Evolutionary conservation across 352 stramenopile species (phyloP).

Genomic region (Lagenidium sp.): DNA sequence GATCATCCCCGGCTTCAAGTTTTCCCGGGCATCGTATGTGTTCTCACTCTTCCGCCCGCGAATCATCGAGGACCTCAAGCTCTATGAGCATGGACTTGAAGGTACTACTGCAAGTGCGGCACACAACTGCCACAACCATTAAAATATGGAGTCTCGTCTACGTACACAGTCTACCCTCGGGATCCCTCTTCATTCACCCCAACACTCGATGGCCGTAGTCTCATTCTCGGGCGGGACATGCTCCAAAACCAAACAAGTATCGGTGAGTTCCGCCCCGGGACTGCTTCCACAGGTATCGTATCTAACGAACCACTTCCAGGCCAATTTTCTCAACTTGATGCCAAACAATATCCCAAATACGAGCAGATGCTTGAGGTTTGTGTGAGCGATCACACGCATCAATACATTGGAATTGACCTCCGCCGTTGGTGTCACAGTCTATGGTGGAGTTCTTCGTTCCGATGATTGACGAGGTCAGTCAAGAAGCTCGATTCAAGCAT

Average conservation of each 20-base stretch:
- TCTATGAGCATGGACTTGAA: constrained; percentile 67
- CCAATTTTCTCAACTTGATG: constrained; percentile 77
- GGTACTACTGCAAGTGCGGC: too few relatives aligned
- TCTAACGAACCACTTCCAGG: constrained; percentile 15
- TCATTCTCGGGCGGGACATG: constrained; percentile 78
- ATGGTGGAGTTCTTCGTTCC: constrained; percentile 78
- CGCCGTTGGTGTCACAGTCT: constrained; percentile 15
- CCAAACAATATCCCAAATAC: constrained; percentile 75
- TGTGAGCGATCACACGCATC: background rate
- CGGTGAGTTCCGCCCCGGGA: constrained; percentile 13
- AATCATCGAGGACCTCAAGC: constrained; percentile 85
- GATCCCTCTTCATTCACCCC: constrained; percentile 87
- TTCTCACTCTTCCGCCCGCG: constrained; percentile 85
- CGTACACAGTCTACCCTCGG: constrained; percentile 53
- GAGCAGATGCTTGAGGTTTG: constrained; percentile 67
- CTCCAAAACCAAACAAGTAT: constrained; percentile 68
- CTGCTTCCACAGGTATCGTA: background rate
- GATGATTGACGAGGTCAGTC: constrained; percentile 82
- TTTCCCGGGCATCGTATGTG: constrained; percentile 88
- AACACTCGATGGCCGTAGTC: constrained; percentile 55
- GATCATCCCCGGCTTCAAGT: constrained; percentile 87
- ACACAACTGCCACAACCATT: too few relatives aligned
- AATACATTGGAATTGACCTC: background rate
- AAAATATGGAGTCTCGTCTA: too few relatives aligned
- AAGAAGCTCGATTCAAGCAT: too few relatives aligned